Evolutionary conservation across 179 eudicot genomes (phyloP).

Genomic region (Patellifolia procumbens): DNA sequence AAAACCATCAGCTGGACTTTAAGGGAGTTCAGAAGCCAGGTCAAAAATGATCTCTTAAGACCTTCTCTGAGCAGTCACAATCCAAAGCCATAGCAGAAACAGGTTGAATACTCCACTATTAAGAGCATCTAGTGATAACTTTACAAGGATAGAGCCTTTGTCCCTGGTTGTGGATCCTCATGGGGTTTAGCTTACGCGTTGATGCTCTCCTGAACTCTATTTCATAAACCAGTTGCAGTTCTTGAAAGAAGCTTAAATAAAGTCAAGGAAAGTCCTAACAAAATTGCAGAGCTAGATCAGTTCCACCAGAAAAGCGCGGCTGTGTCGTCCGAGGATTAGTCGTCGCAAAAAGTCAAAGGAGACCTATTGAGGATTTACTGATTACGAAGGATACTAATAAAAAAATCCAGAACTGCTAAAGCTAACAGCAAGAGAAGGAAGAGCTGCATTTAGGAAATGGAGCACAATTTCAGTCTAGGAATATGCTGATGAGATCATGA

Average conservation of each 20-base stretch:
- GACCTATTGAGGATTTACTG: too few relatives aligned
- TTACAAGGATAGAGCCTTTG: neutral
- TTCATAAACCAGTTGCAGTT: neutral
- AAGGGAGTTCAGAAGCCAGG: neutral
- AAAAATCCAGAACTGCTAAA: too few relatives aligned
- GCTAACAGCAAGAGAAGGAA: too few relatives aligned
- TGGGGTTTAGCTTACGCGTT: neutral
- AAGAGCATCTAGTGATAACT: neutral
- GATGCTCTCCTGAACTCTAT: neutral
- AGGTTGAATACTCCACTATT: too few relatives aligned
- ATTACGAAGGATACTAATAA: too few relatives aligned
- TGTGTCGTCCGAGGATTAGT: neutral
- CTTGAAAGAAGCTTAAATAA: neutral
- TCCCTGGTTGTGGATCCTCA: neutral
- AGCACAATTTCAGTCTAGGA: too few relatives aligned
- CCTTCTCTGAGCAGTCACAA: neutral
- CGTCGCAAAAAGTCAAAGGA: too few relatives aligned
- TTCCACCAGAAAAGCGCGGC: neutral
- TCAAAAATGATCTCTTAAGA: neutral
- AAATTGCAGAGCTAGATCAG: neutral
- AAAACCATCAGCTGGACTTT: too few relatives aligned
- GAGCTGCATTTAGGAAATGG: too few relatives aligned
- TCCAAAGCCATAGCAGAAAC: neutral
- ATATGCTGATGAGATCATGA: too few relatives aligned
- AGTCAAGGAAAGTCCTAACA: neutral